Conservation (phyloP, 192 early-diverging fungal genomes). For the Geranomyces variabilis region DNA sequence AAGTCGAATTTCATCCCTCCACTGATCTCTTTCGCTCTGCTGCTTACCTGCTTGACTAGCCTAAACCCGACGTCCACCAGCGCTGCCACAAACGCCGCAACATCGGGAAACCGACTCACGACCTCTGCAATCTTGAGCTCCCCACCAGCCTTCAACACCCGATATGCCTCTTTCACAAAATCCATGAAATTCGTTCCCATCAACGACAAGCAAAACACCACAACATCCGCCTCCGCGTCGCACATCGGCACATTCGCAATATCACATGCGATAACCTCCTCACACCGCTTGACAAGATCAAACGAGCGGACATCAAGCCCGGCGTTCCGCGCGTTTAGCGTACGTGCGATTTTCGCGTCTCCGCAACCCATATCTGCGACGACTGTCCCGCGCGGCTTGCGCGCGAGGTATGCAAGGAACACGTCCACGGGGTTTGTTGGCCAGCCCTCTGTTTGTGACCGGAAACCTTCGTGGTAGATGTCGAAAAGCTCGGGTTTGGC, state of each 20-base stretch:
- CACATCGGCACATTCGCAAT: conserved; percentile 83
- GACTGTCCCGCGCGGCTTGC: conserved; percentile 54
- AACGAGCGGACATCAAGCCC: conserved; percentile 65
- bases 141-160: conserved; percentile 80
- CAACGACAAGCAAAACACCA: conserved; percentile 88
- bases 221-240: conserved; percentile 72
- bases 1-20: neutral
- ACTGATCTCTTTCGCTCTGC: too few species aligned
- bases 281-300: conserved; percentile 83
- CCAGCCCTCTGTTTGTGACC: conserved; percentile 88
- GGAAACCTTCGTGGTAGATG: conserved; percentile 95
- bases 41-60: conserved; percentile 63
- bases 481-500: conserved; percentile 88
- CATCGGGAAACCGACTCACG: conserved; percentile 80
- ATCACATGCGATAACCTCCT: conserved; percentile 86
- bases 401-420: conserved; percentile 67
- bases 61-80: conserved; percentile 80
- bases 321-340: conserved; percentile 45
- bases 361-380: conserved; percentile 97
- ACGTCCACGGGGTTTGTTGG: conserved; percentile 91
- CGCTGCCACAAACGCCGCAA: conserved; percentile 74
- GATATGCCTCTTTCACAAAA: conserved; percentile 85
- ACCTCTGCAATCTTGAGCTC: conserved; percentile 94
- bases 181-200: conserved; percentile 97
- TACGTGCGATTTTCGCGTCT: conserved; percentile 83